These are phyloP conservation scores for Sequoia sempervirens DNA, from an alignment of 75 land plant genomes.

Conservation along the genomic window DNA sequence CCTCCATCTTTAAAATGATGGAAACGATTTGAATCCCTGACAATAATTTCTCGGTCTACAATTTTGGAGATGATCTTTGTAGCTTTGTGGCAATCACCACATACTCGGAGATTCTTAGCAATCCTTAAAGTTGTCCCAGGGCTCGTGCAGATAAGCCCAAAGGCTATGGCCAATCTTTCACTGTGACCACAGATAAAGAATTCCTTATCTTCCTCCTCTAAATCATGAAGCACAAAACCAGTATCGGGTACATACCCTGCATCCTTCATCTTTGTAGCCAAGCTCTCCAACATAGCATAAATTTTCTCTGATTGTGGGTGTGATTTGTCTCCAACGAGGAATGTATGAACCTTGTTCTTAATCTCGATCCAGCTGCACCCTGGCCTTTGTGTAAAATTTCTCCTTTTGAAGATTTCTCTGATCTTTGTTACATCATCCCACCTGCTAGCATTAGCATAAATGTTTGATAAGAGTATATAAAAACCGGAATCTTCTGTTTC, in stretches of 20 bases:
- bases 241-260: conserved; percentile 15
- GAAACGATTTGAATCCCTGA: conserved; percentile 22
- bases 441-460: conserved; percentile 20
- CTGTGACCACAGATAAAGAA: conserved; percentile 13
- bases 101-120: conserved; percentile 28
- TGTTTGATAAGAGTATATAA: conserved; percentile 15
- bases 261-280: conserved; percentile 9
- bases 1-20: conserved; percentile 21
- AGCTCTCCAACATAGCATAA: conserved; percentile 9
- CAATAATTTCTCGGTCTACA: conserved; percentile 16
- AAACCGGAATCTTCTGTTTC: conserved; percentile 16
- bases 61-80: conserved; percentile 22
- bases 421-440: conserved; percentile 16
- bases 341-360: conserved; percentile 12
- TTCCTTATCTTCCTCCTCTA: conserved; percentile 15
- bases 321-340: conserved; percentile 14
- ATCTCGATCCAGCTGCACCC: conserved; percentile 19
- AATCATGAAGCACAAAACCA: conserved; percentile 4
- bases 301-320: conserved; percentile 16
- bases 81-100: conserved; percentile 25
- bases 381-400: conserved; percentile 11
- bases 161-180: conserved; percentile 27
- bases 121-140: conserved; percentile 18
- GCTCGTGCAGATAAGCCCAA: conserved; percentile 15
- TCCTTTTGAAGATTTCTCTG: not conserved